Evolutionary conservation across 176 grass and related monocot genomes (phyloP).

Genomic region (Microstegium vimineum): DNA sequence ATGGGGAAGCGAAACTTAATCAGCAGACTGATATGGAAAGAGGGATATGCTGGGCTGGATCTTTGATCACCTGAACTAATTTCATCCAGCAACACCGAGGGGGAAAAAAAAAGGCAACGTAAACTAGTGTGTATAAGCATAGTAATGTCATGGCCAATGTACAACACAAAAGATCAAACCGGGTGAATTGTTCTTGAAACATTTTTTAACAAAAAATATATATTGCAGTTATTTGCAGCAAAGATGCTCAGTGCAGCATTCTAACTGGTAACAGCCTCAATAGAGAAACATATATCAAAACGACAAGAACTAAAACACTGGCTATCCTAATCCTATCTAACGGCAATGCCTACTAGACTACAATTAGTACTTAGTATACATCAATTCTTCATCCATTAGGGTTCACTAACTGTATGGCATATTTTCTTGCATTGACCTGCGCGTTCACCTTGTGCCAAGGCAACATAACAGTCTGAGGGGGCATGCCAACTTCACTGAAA

Average conservation of each 20-base stretch:
- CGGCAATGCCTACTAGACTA: background rate
- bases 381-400: background rate
- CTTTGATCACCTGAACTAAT: background rate
- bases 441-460: background rate
- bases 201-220: background rate
- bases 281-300: background rate
- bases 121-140: background rate
- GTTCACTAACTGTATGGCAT: background rate
- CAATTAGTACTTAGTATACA: background rate
- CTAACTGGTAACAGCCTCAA: constrained; percentile 5
- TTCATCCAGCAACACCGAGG: background rate
- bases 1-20: background rate
- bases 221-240: background rate
- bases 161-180: background rate
- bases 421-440: background rate
- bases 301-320: background rate
- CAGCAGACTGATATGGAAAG: background rate
- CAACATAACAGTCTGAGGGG: background rate
- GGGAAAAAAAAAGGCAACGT: background rate
- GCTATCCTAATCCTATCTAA: background rate
- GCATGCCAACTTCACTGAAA: background rate
- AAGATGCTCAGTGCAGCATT: background rate
- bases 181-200: background rate
- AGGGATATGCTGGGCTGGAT: background rate
- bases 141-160: background rate